Percentiles rank a stretch among this genome's conserved stretches.
These are phyloP conservation scores for Hydnomerulius pinastri DNA, from an alignment of 768 basidiomycete genomes.

Conservation along the genomic window DNA sequence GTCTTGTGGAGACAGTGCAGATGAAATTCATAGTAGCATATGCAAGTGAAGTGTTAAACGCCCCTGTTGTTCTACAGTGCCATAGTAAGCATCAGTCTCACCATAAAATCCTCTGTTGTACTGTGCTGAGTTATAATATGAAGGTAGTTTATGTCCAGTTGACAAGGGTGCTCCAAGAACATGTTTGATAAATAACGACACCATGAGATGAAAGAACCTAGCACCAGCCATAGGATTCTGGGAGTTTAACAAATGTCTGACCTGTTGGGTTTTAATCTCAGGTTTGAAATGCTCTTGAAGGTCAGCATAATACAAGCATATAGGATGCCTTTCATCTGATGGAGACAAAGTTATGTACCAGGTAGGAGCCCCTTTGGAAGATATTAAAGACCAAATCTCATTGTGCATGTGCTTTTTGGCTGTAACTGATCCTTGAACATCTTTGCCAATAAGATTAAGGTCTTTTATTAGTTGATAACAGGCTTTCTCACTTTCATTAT, in stretches of 20 bases:
- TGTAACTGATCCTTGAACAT: constrained; percentile 29
- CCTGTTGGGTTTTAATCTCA: neutral
- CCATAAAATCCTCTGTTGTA: too few species aligned
- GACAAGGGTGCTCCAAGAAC: neutral
- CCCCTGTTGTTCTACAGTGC: neutral
- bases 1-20: neutral
- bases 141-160: too few species aligned
- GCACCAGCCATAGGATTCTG: neutral
- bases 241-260: neutral
- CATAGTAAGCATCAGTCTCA: neutral
- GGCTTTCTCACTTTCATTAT: constrained; percentile 18
- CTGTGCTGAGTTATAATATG: neutral
- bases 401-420: constrained; percentile 29
- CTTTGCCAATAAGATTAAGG: constrained; percentile 27
- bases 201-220: neutral
- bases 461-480: constrained; percentile 28
- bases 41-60: neutral
- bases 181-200: neutral
- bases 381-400: constrained; percentile 21
- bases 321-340: constrained; percentile 33
- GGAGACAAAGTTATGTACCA: constrained; percentile 43
- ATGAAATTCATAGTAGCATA: neutral
- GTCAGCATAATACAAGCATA: constrained; percentile 38
- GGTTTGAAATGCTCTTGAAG: constrained; percentile 19
- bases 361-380: constrained; percentile 27